Base-by-base conservation (phyloP, 129 eudicot species). In the Pulicaria dysenterica region DNA sequence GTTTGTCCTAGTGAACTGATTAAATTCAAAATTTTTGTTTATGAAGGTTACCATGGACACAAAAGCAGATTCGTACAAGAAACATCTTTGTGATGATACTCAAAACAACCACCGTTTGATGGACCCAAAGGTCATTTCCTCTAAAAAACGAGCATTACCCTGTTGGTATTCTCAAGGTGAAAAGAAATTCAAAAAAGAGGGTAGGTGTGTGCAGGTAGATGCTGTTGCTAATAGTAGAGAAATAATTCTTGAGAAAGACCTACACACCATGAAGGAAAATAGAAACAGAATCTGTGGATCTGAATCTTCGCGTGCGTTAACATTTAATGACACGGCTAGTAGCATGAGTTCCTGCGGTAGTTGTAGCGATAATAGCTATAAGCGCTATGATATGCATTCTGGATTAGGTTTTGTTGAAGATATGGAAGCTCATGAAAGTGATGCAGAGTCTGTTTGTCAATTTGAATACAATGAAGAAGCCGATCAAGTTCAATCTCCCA, bases 361-460 rank as follows among this genome's bases (percentile, higher is more conserved):
- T 75, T 88, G 97, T 73, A 85, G 96, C 67, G 61, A 62, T 73
- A 59, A 67, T 70, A 62, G 77, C 70, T 62, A 71, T 65, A 69
- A 79, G 16, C 79, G 63, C 41, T 77, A 69, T 63, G 66, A 77
- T 40, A 61, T 64, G 37, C 56, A 66, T 84, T 51, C 36, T 74
- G 66, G 46, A 72, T 69, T 82, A 10, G 76, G 66, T 80, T 66
- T 74, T 31, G 67, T 72, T 66, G 85, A 82, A 75, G 83, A 68
- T 47, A 71, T 75, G 17, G 87, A 78, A 64, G 56, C 50, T 72
- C 56, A 77, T 67, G 77, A 70, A 12, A 89, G 96, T 81, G 95
- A 83, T 80, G 96, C 91, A 42, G 98, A 89, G 81, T 92, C 91
- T 53, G 56, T 51, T 66, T 76, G 80, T 79, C 80, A 73, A 19